Conservation (phyloP, 352 stramenopile species). For the Pythium brassicae region DNA sequence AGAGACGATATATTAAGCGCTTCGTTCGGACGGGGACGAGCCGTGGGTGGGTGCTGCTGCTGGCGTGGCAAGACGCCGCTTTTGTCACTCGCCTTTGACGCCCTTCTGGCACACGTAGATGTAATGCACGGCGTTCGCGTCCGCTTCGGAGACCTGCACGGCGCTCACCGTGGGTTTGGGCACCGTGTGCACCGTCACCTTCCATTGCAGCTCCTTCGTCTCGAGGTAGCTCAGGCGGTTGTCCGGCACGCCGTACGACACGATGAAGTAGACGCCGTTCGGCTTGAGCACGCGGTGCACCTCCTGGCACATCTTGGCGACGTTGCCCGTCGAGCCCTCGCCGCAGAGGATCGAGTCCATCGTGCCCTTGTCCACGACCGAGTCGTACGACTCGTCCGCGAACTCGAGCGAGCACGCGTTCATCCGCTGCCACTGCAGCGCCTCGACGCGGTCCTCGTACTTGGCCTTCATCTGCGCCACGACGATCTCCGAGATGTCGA, state of each 20-base stretch:
- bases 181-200: conserved; percentile 93
- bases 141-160: conserved; percentile 89
- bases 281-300: conserved; percentile 93
- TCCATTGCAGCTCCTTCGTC: conserved; percentile 95
- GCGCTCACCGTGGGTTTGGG: conserved; percentile 95
- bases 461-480: conserved; percentile 93
- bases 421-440: conserved; percentile 94
- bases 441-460: conserved; percentile 89
- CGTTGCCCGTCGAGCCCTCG: conserved; percentile 93
- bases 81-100: conserved; percentile 33
- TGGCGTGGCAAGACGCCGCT: not conserved
- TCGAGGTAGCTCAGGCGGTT: conserved; percentile 96
- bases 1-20: conserved; percentile 12
- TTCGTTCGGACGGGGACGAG: not conserved
- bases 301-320: conserved; percentile 95
- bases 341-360: conserved; percentile 95
- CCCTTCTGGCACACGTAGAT: conserved; percentile 95
- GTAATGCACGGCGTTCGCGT: conserved; percentile 95
- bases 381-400: conserved; percentile 93
- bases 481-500: conserved; percentile 93
- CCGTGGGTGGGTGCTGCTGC: not conserved
- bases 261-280: conserved; percentile 93
- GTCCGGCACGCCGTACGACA: conserved; percentile 94
- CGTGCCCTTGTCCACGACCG: conserved; percentile 94
- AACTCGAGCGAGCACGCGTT: conserved; percentile 94